phyloP scores from a whole-genome alignment of 345 rosid species.

The Ceriops zippeliana region DNA sequence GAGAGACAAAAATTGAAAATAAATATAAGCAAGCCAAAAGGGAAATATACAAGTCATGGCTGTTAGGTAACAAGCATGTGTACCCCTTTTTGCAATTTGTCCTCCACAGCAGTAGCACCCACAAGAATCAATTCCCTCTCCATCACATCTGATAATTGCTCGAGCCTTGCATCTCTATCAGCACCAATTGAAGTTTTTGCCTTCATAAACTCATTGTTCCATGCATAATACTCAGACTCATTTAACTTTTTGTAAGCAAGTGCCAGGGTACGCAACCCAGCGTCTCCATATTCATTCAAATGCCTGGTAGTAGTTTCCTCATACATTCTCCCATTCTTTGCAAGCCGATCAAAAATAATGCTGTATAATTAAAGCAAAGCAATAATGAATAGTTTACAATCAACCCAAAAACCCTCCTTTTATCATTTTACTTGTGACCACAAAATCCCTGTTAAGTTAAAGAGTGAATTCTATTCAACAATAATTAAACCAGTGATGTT shows the following conservation, averaged over 20 bases:
- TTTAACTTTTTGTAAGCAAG: constrained; percentile 52
- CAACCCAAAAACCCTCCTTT: background rate
- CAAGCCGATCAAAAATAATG: constrained; percentile 66
- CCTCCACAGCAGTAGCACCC: constrained; percentile 78
- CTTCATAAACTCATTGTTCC: constrained; percentile 52
- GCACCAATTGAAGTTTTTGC: constrained; percentile 66
- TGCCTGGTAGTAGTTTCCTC: constrained; percentile 52
- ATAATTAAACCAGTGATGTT: too few species aligned
- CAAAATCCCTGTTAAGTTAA: too few species aligned
- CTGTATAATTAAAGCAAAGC: constrained; percentile 29
- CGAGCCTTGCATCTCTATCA: constrained; percentile 63
- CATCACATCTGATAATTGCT: constrained; percentile 60
- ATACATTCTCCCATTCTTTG: constrained; percentile 50
- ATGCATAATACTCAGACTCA: constrained; percentile 36
- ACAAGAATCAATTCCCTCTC: constrained; percentile 64
- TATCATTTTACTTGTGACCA: background rate
- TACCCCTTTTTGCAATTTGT: constrained; percentile 86
- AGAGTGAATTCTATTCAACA: too few species aligned
- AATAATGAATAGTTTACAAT: constrained; percentile 1
- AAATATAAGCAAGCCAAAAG: constrained; percentile 20
- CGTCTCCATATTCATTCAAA: constrained; percentile 52
- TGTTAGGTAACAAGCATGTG: constrained; percentile 10
- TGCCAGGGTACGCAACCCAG: constrained; percentile 76
- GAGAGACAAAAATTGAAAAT: constrained; percentile 15
- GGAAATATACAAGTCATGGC: constrained; percentile 4